phyloP scores from a whole-genome alignment of 345 rosid species.

The Cardiospermum halicacabum region DNA sequence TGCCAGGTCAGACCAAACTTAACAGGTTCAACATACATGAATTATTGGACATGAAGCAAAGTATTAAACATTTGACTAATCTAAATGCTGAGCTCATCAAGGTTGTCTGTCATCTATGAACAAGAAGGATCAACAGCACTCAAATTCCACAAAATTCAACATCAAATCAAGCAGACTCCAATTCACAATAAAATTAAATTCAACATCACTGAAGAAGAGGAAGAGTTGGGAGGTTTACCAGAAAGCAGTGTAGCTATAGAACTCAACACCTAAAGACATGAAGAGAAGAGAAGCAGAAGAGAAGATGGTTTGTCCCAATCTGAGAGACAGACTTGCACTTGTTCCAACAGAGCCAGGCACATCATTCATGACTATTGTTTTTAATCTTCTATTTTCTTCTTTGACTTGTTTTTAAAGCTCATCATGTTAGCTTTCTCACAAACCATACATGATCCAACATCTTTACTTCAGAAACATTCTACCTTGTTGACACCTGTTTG shows the following conservation, averaged over 20 bases:
- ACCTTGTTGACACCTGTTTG: background rate
- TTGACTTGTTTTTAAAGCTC: background rate
- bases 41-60: background rate
- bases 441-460: background rate
- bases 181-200: background rate
- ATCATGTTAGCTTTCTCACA: background rate
- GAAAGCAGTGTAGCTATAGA: constrained; percentile 87
- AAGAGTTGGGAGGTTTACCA: constrained; percentile 37
- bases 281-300: constrained; percentile 79
- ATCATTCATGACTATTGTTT: constrained; percentile 40
- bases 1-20: background rate
- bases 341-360: constrained; percentile 81
- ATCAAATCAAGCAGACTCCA: background rate
- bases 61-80: background rate
- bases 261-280: constrained; percentile 80
- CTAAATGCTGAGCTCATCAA: background rate
- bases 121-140: background rate
- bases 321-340: constrained; percentile 64
- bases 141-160: background rate
- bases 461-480: background rate
- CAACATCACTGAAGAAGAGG: background rate
- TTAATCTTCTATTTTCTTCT: constrained; percentile 13
- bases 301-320: constrained; percentile 73
- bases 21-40: background rate
- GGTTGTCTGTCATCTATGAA: background rate